phyloP scores from a whole-genome alignment of 306 rosid species.

The Geum urbanum region DNA sequence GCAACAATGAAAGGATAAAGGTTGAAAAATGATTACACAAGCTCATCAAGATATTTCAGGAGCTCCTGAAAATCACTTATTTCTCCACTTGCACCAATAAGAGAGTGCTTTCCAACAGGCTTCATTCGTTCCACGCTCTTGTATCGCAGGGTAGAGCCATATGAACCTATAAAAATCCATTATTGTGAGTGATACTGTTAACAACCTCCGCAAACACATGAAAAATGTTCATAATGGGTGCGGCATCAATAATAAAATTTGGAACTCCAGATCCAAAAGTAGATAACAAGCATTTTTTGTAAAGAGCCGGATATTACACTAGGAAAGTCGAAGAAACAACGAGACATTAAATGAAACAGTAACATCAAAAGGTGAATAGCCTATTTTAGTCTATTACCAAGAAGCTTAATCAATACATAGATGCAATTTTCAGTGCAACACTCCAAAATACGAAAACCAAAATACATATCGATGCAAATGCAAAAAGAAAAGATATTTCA shows the following conservation, averaged over 20 bases:
- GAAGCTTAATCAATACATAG: too few relatives aligned
- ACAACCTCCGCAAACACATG: neutral
- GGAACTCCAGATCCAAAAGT: neutral
- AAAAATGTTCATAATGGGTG: neutral
- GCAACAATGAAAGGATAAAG: neutral
- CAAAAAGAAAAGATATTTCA: too few relatives aligned
- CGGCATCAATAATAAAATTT: neutral
- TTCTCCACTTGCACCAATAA: constrained; percentile 94
- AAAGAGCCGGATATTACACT: neutral
- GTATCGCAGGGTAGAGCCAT: constrained; percentile 91
- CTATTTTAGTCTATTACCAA: too few relatives aligned
- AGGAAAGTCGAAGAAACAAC: neutral
- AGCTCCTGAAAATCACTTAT: constrained; percentile 94
- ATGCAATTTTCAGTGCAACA: too few relatives aligned
- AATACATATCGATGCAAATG: too few relatives aligned
- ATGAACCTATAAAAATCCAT: constrained; percentile 58
- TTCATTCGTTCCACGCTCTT: constrained; percentile 84
- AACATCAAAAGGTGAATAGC: too few relatives aligned
- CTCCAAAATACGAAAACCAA: too few relatives aligned
- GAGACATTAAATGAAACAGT: neutral
- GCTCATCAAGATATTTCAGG: constrained; percentile 69
- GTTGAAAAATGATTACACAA: constrained; percentile 49
- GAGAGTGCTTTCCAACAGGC: constrained; percentile 83
- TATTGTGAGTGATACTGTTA: neutral
- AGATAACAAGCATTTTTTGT: neutral